Conservation (phyloP, 345 rosid genomes). For the Microcos paniculata region DNA sequence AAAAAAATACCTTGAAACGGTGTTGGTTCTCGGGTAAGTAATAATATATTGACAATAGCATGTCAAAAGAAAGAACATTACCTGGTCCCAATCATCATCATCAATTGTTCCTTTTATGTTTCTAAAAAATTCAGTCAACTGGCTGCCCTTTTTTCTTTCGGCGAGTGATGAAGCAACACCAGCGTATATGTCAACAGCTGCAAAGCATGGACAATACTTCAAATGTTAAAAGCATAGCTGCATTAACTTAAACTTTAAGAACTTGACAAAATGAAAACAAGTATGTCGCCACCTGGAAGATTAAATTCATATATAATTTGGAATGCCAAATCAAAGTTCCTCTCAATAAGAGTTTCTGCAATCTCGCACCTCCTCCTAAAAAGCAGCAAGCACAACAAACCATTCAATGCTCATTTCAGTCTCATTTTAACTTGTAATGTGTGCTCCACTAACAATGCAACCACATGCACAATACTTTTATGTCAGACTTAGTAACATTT, state of each 20-base stretch:
- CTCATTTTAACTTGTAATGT: not conserved
- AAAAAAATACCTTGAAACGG: not conserved
- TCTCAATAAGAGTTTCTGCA: conserved; percentile 88
- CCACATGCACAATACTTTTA: not conserved
- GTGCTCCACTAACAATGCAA: not conserved
- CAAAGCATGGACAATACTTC: conserved; percentile 20
- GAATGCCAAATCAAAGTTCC: conserved; percentile 92
- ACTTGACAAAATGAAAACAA: not conserved
- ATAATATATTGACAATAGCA: not conserved
- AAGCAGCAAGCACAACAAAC: conserved; percentile 28
- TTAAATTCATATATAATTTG: conserved; percentile 84
- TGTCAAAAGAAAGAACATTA: conserved; percentile 24
- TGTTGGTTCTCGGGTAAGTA: not conserved
- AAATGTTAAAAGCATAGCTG: not conserved
- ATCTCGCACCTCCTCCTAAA: conserved; percentile 85
- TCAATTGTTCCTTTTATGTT: conserved; percentile 87
- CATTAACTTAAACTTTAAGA: conserved; percentile 10
- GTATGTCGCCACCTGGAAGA: conserved; percentile 65
- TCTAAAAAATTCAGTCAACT: conserved; percentile 87
- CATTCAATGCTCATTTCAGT: not conserved
- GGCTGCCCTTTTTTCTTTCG: conserved; percentile 85
- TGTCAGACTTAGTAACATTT: not conserved
- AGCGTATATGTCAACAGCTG: conserved; percentile 98
- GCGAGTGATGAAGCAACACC: conserved; percentile 96
- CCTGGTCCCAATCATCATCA: conserved; percentile 99